Conservation (phyloP, 257 asterid genomes). For the Przewalskia tangutica region DNA sequence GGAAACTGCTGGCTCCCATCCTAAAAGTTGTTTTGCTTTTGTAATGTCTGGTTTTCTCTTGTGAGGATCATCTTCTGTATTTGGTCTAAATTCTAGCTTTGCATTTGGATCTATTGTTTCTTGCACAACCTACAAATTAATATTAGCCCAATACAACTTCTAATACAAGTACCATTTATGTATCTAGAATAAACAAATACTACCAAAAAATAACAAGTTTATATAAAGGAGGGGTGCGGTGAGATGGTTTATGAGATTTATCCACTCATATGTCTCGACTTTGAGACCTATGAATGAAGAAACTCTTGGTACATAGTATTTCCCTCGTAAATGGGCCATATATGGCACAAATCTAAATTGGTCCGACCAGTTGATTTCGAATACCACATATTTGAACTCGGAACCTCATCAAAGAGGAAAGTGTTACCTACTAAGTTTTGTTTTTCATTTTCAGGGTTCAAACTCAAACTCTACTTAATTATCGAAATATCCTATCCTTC, state of each 20-base stretch:
- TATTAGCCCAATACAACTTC: not conserved
- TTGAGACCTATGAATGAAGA: not conserved
- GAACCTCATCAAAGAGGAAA: no score
- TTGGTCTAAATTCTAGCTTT: conserved; percentile 60
- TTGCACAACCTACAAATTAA: conserved; percentile 54
- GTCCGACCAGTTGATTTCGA: no score
- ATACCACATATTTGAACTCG: no score
- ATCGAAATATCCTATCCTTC: no score
- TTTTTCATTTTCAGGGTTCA: no score
- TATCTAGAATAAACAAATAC: not conserved
- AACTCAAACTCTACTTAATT: no score
- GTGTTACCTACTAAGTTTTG: no score
- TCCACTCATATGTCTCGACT: not conserved
- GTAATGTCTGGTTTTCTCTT: conserved; percentile 85
- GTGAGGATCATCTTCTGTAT: conserved; percentile 87
- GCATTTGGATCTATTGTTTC: conserved; percentile 75
- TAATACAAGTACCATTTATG: no score
- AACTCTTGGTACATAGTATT: no score
- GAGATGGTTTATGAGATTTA: not conserved
- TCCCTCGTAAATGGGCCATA: not conserved
- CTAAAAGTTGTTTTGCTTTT: conserved; percentile 60
- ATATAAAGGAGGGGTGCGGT: not conserved
- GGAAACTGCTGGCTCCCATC: conserved; percentile 70
- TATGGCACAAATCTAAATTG: no score
- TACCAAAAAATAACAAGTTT: not conserved